A percentile compares a stretch with the other conserved stretches of the same genome.
phyloP scores from a whole-genome alignment of 768 basidiomycete species.

The Trametes cingulata region DNA sequence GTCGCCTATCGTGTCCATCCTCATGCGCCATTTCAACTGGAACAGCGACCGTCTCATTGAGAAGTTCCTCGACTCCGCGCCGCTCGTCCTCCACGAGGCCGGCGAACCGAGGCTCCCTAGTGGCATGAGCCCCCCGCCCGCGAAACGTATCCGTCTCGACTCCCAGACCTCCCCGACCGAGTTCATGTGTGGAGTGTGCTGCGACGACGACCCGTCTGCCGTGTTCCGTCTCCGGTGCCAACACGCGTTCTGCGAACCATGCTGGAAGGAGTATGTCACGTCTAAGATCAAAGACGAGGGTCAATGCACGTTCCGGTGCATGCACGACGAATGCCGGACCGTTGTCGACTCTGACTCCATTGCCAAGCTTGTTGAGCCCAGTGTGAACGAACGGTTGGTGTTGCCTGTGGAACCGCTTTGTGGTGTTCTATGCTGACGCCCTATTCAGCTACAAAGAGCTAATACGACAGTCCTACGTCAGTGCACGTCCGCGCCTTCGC shows the following conservation, averaged over 20 bases:
- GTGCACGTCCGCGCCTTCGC: conserved; percentile 74
- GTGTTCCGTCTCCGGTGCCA: conserved; percentile 77
- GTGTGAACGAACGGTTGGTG: conserved; percentile 21
- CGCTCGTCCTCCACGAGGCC: conserved; percentile 50
- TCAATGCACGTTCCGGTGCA: conserved; percentile 71
- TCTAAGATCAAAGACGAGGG: conserved; percentile 84
- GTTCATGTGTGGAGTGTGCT: conserved; percentile 93
- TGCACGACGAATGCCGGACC: conserved; percentile 74
- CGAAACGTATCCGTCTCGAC: conserved; percentile 29
- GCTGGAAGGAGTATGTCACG: conserved; percentile 78
- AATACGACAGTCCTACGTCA: conserved; percentile 88
- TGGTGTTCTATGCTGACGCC: neutral
- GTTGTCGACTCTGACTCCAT: conserved; percentile 62
- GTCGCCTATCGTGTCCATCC: conserved; percentile 70
- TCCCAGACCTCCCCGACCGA: conserved; percentile 35
- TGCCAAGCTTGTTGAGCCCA: conserved; percentile 53
- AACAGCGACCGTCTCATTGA: conserved; percentile 96
- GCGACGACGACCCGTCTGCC: conserved; percentile 53
- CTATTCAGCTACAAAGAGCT: conserved; percentile 58
- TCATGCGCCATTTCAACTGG: conserved; percentile 87
- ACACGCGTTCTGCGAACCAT: conserved; percentile 80
- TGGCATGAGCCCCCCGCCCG: conserved; percentile 23
- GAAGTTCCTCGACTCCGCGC: conserved; percentile 91
- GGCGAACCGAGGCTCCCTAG: conserved; percentile 38
- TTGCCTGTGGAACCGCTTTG: neutral